Percentiles rank a stretch among this genome's conserved stretches.
Evolutionary conservation across 2,329 filamentous ascomycete genomes (phyloP).

Genomic region (Calcarisporium arbuscula): DNA sequence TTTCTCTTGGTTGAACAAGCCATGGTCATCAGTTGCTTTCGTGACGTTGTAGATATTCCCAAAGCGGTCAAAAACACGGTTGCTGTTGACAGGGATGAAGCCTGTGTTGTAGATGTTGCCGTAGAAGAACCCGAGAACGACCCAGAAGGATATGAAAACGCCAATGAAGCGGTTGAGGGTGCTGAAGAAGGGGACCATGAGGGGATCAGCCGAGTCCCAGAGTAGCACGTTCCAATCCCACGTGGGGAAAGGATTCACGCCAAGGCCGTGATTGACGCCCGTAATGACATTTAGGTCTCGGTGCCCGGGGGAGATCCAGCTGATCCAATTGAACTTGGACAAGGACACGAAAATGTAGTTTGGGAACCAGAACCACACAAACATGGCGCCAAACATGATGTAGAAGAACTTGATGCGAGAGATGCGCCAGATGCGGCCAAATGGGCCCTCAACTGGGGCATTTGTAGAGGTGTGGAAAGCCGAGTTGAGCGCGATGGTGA

Average conservation of each 20-base stretch:
- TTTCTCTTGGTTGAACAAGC: conserved; percentile 37
- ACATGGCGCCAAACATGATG: conserved; percentile 44
- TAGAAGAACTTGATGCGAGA: conserved; percentile 47
- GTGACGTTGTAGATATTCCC: conserved; percentile 41
- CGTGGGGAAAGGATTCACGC: conserved; percentile 39
- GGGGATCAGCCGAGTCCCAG: conserved; percentile 35
- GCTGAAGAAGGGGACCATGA: conserved; percentile 49
- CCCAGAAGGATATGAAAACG: conserved; percentile 46
- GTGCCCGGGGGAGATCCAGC: conserved; percentile 47
- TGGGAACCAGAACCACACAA: conserved; percentile 54
- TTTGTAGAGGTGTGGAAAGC: conserved; percentile 44
- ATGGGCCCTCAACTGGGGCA: conserved; percentile 32
- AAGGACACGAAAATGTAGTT: conserved; percentile 47
- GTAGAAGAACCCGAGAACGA: conserved; percentile 53
- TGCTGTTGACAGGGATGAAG: conserved; percentile 48
- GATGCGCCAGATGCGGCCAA: conserved; percentile 37
- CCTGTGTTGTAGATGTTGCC: conserved; percentile 50
- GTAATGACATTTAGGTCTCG: conserved; percentile 35
- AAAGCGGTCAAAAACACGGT: conserved; percentile 44
- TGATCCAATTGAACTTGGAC: conserved; percentile 49
- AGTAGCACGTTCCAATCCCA: conserved; percentile 43
- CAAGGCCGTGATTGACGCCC: conserved; percentile 38
- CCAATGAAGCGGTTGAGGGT: conserved; percentile 58
- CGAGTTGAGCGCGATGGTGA: conserved; percentile 48
- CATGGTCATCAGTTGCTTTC: conserved; percentile 32